These are phyloP conservation scores for Calocybe indica DNA, from an alignment of 768 basidiomycete species.

Conservation along the genomic window DNA sequence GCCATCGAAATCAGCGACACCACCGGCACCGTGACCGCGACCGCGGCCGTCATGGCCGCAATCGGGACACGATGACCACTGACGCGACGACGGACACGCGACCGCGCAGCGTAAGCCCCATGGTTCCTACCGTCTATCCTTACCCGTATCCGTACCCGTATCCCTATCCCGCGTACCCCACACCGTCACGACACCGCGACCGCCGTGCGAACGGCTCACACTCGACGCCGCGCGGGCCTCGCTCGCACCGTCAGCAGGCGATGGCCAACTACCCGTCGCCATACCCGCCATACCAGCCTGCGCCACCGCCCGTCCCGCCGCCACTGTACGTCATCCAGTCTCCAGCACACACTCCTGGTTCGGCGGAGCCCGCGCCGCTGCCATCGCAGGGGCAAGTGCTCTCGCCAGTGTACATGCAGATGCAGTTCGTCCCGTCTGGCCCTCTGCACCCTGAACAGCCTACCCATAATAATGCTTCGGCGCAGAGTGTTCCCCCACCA, in stretches of 20 bases:
- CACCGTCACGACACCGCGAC: background rate
- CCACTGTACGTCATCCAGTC: slow-evolving; percentile 19
- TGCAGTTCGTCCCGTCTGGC: slow-evolving; percentile 10
- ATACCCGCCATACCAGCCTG: slow-evolving; percentile 24
- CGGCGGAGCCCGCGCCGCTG: slow-evolving; percentile 4
- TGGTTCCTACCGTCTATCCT: slow-evolving; percentile 25
- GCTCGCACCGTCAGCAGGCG: slow-evolving; percentile 14
- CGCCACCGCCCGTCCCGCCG: slow-evolving; percentile 16
- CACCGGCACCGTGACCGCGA: slow-evolving; percentile 8
- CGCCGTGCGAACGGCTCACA: background rate
- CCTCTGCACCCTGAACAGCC: no score
- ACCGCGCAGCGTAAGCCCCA: slow-evolving; percentile 10
- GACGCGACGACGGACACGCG: background rate
- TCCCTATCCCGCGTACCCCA: slow-evolving; percentile 16
- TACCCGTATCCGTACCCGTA: slow-evolving; percentile 24
- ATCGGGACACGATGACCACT: background rate
- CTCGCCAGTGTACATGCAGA: slow-evolving; percentile 13
- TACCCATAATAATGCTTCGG: no score
- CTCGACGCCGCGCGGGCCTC: slow-evolving; percentile 15
- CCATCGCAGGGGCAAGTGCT: slow-evolving; percentile 5
- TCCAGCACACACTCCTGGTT: slow-evolving; percentile 8
- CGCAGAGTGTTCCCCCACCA: no score
- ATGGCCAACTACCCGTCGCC: slow-evolving; percentile 16
- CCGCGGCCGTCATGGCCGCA: slow-evolving; percentile 3
- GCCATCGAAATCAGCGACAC: slow-evolving; percentile 10